Percentiles rank a stretch among this genome's conserved stretches.
These are phyloP conservation scores for Megacollybia marginata DNA, from an alignment of 768 basidiomycete species.

Conservation along the genomic window DNA sequence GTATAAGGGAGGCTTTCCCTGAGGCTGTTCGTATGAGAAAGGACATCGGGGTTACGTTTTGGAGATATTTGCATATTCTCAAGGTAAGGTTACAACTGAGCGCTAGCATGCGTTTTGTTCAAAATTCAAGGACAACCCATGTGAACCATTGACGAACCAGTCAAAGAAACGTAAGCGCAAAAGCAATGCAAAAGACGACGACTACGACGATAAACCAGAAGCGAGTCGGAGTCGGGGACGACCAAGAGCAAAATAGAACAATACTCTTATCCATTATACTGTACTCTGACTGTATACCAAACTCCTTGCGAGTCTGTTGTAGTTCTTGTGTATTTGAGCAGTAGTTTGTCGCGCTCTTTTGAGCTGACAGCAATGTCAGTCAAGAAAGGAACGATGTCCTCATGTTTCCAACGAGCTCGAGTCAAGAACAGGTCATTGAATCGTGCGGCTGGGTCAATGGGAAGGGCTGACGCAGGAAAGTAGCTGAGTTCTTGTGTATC, in stretches of 20 bases:
- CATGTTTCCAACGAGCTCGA: constrained; percentile 64
- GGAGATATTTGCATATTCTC: constrained; percentile 39
- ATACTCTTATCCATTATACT: constrained; percentile 39
- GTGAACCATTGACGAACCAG: too few relatives aligned
- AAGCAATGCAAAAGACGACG: constrained; percentile 20
- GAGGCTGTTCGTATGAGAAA: constrained; percentile 59
- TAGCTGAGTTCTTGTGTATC: constrained; percentile 45
- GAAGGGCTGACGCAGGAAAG: constrained; percentile 70
- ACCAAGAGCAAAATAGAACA: constrained; percentile 8
- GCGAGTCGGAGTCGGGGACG: too few relatives aligned
- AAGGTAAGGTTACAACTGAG: neutral
- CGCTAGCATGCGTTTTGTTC: too few relatives aligned
- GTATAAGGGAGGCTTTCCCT: constrained; percentile 45
- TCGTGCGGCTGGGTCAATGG: constrained; percentile 69
- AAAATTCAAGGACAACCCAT: too few relatives aligned
- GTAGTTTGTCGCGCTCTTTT: constrained; percentile 82
- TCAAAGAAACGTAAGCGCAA: constrained; percentile 14
- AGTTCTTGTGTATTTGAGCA: constrained; percentile 81
- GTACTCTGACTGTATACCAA: constrained; percentile 70
- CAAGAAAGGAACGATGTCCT: constrained; percentile 80
- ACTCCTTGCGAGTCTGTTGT: constrained; percentile 59
- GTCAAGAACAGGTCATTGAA: constrained; percentile 88
- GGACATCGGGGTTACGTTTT: constrained; percentile 46
- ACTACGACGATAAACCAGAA: constrained; percentile 19
- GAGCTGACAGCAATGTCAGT: constrained; percentile 72